Conservation (phyloP, 108 stramenopile species). For the Tribonema minus region DNA sequence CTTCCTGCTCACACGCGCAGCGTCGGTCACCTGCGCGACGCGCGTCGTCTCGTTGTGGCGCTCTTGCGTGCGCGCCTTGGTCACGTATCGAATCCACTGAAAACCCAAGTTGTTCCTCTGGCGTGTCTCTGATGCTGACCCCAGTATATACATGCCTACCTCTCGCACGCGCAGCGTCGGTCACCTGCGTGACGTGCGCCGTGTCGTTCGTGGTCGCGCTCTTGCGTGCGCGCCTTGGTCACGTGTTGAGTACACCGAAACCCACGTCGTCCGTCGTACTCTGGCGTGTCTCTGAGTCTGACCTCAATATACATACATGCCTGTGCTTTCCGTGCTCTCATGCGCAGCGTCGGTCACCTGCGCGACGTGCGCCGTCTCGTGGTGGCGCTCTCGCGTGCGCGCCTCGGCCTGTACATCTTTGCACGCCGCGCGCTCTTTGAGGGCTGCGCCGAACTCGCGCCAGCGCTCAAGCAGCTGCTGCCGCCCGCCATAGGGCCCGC, state of each 20-base stretch:
- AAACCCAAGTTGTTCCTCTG: too few species aligned
- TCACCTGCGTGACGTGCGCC: constrained; percentile 84
- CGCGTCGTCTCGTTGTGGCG: constrained; percentile 88
- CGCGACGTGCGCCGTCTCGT: constrained; percentile 91
- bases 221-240: constrained; percentile 80
- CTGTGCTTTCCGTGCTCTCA: not conserved
- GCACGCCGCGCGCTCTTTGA: constrained; percentile 29
- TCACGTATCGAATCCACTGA: not conserved
- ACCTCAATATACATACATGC: not conserved
- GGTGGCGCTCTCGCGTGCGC: constrained; percentile 87
- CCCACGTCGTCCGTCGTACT: too few species aligned
- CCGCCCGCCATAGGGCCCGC: not conserved
- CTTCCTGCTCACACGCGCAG: not conserved
- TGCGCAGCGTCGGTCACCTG: constrained; percentile 80
- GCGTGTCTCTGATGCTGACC: not conserved
- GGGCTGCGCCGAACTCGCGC: constrained; percentile 36
- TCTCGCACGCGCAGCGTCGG: constrained; percentile 57
- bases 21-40: constrained; percentile 85
- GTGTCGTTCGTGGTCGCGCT: constrained; percentile 88
- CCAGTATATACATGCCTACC: not conserved
- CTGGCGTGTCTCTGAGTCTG: not conserved
- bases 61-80: constrained; percentile 85
- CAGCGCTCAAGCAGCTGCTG: constrained; percentile 19
- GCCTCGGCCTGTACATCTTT: constrained; percentile 93
- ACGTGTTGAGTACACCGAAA: not conserved